Conservation (phyloP, 345 rosid species). For the Rubroshorea leprosula region DNA sequence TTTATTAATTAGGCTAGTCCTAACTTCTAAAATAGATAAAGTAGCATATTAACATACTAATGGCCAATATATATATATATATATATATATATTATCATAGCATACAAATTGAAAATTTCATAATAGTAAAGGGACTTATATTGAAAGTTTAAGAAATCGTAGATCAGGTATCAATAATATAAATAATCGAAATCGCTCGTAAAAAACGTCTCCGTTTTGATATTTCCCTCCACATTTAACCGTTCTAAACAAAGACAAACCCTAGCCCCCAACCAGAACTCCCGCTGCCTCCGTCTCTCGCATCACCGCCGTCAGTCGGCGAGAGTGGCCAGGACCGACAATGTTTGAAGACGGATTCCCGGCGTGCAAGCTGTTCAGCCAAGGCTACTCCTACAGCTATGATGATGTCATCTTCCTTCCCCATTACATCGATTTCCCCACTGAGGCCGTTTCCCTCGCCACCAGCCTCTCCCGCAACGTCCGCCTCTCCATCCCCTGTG, state of each 20-base stretch:
- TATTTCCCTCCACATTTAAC: not conserved
- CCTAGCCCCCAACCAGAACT: not conserved
- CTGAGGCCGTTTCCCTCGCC: conserved; percentile 69
- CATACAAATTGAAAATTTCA: too few species aligned
- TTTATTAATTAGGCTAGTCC: too few species aligned
- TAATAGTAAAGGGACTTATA: too few species aligned
- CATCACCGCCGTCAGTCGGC: not conserved
- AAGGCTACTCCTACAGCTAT: conserved; percentile 84
- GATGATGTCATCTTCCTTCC: conserved; percentile 92
- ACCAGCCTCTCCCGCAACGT: conserved; percentile 65
- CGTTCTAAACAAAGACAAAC: not conserved
- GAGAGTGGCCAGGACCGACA: too few species aligned
- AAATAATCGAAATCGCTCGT: too few species aligned
- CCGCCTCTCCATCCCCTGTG: conserved; percentile 69
- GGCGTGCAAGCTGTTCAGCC: conserved; percentile 56
- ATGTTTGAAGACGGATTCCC: conserved; percentile 59
- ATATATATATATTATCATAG: too few species aligned
- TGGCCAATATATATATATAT: too few species aligned
- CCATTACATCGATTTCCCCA: conserved; percentile 83
- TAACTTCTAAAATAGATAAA: too few species aligned
- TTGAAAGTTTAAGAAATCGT: too few species aligned
- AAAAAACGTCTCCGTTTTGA: too few species aligned
- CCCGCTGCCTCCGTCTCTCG: not conserved
- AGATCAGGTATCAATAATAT: too few species aligned
- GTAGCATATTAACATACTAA: too few species aligned